phyloP scores from a whole-genome alignment of 768 basidiomycete genomes.

The Calocybe gangraenosa region DNA sequence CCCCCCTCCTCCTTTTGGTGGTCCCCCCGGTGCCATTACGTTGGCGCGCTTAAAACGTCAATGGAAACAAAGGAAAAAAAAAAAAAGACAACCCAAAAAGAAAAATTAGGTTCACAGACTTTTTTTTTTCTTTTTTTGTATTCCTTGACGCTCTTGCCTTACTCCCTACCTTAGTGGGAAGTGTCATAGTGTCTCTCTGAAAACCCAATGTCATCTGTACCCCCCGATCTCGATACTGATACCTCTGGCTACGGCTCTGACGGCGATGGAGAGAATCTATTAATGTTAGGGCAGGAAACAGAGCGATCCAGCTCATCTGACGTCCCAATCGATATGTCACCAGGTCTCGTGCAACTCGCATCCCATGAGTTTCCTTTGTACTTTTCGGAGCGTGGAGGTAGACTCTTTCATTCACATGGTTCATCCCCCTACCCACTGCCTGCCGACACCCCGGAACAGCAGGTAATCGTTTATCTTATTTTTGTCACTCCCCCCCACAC shows the following conservation, averaged over 20 bases:
- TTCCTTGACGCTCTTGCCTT: too few species aligned
- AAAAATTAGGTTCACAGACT: too few species aligned
- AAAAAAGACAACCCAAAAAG: too few species aligned
- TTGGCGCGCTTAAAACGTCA: background rate
- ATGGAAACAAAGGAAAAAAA: too few species aligned
- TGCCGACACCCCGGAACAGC: conserved; percentile 65
- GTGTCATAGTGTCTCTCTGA: too few species aligned
- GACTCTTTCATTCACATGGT: conserved; percentile 67
- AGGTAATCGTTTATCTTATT: conserved; percentile 35
- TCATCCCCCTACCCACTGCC: conserved; percentile 68
- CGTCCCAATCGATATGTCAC: conserved; percentile 7
- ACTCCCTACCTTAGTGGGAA: too few species aligned
- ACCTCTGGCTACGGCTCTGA: conserved; percentile 15
- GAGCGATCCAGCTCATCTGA: background rate
- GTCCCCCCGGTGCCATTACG: background rate
- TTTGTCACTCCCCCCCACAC: background rate
- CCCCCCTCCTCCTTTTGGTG: background rate
- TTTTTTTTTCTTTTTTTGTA: too few species aligned
- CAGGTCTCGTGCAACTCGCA: conserved; percentile 33
- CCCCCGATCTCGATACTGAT: conserved; percentile 7
- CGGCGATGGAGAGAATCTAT: conserved; percentile 17
- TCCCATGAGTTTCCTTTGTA: conserved; percentile 53
- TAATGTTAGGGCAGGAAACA: conserved; percentile 4
- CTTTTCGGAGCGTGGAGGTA: conserved; percentile 53
- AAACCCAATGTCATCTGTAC: too few species aligned